Evolutionary conservation across 345 rosid species (phyloP), one percentile per base, ranked within the genome.

Genomic region (Pugionium dolabratum): DNA sequence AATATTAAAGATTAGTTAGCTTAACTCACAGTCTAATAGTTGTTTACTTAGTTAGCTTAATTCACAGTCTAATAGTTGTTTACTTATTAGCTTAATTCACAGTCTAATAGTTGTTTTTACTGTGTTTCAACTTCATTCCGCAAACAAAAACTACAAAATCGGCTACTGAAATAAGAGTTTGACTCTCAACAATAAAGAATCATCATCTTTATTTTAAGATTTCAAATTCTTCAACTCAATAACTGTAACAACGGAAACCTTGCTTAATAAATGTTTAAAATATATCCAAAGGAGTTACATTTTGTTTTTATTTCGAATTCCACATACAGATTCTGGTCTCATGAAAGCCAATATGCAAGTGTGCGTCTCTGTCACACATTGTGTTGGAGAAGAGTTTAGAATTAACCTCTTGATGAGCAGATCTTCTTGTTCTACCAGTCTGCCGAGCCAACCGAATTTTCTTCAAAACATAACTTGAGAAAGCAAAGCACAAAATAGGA

Each of bases 361-460:
- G 46, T 10, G 45, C 8, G 27, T 5, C 32, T 46, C 18, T 58
- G 42, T 45, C 41, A 35, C 36, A 51, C 48, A 68, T 8, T 69
- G 52, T 25, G 49, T 64, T 5, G 32, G 27, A 32, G 35, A 41
- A 57, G 10, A 33, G 18, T n/a, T 44, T 40, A 54, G 67, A 49
- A 50, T 45, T 37, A 68, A 91, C 99, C 96, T 95, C 99, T 75
- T 95, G 97, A 80, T 95, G 95, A 43, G 99, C 99, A 50, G 99
- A 95, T 74, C 99, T 85, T 25, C 99, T 85, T 8, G 96, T 82
- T 77, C 97, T 81, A 73, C 92, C 99, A 61, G 99, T 91, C 76
- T 95, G 98, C 49, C 99, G 85, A 33, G 99, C 99, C 63, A 95
- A 96, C 58, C 99, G 91, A 49, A 95, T 91, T 82, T 87, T 95